Evolutionary conservation across 1,284 basidiomycete species (phyloP).

Genomic region (Rhodofomes roseus): DNA sequence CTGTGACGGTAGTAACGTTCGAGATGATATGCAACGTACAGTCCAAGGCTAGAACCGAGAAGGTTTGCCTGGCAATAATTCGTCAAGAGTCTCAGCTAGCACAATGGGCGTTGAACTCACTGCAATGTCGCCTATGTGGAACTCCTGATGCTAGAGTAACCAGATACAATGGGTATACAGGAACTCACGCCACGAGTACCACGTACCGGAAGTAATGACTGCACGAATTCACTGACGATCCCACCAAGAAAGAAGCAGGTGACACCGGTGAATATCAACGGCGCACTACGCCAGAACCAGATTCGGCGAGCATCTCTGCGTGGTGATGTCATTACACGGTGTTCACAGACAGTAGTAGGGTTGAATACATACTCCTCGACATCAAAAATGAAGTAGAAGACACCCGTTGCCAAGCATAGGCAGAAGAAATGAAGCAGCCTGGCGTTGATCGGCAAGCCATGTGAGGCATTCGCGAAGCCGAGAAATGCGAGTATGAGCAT

Average conservation of each 20-base stretch:
- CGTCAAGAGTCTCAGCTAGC: conserved; percentile 5
- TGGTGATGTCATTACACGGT: not conserved
- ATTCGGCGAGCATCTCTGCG: conserved; percentile 66
- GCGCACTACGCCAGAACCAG: conserved; percentile 82
- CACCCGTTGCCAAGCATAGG: conserved; percentile 70
- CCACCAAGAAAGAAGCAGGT: conserved; percentile 80
- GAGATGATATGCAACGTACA: conserved; percentile 63
- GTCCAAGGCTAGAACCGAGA: conserved; percentile 71
- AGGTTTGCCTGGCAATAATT: conserved; percentile 64
- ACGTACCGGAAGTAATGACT: conserved; percentile 73
- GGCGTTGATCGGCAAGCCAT: conserved; percentile 71
- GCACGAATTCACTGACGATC: conserved; percentile 83
- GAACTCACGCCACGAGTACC: conserved; percentile 12
- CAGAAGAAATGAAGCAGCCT: conserved; percentile 84
- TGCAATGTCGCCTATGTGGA: conserved; percentile 74
- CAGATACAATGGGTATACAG: not conserved
- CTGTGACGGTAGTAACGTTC: conserved; percentile 74
- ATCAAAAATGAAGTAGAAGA: conserved; percentile 87
- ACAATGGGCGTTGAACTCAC: conserved; percentile 37
- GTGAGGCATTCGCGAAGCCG: conserved; percentile 69
- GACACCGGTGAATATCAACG: conserved; percentile 63
- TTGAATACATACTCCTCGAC: conserved; percentile 66
- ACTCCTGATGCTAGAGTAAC: conserved; percentile 62
- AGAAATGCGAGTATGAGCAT: conserved; percentile 68
- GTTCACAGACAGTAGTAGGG: not conserved